Evolutionary conservation across 108 stramenopile species (phyloP), one percentile per base, ranked within the genome.

Genomic region (Fragilaria radians): DNA sequence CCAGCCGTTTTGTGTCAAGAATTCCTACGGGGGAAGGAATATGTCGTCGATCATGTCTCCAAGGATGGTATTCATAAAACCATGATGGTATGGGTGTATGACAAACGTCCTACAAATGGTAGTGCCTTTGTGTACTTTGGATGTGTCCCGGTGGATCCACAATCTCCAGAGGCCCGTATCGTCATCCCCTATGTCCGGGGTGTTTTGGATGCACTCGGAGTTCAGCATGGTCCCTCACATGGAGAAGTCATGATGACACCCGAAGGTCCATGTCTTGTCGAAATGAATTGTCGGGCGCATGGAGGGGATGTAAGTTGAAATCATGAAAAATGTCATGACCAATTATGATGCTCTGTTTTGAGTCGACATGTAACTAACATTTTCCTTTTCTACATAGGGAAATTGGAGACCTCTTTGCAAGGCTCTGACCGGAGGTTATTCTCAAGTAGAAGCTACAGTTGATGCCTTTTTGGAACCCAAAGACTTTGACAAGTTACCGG

Each of bases 281-380:
- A 96, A 67, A 93, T 96, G 71, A 95, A 95, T 46, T 88, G 92
- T 58, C 81, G 96, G 32, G 86, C 85, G 48, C 96, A 95, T 62
- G 96, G 96, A 7, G 96, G 95, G 48, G 90, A 96, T 65, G 36
- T 42, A 42, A 7, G 36, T 42, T n/a, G n/a, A n/a, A n/a, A n/a
- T n/a, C n/a, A n/a, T n/a, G n/a, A n/a, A n/a, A n/a, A 42, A 42
- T 42, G 7, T 42, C 14, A 7, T 42, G 36, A 42, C 14, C 11
- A 14, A 14, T 11, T 42, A 7, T 42, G 7, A 14, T 42, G 36
- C 36, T 42, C 36, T 42, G 14, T 11, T 42, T 11, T 14, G 7
- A 42, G 36, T 42, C 36, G 36, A 42, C 36, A 42, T 42, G 36
- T 14, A 42, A n/a, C n/a, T 11, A 42, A 42, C 14, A 7, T 11